A percentile compares a stretch with the other conserved stretches of the same genome.
Conservation (phyloP, 208 protist species). For the Leishmania aethiopica region DNA sequence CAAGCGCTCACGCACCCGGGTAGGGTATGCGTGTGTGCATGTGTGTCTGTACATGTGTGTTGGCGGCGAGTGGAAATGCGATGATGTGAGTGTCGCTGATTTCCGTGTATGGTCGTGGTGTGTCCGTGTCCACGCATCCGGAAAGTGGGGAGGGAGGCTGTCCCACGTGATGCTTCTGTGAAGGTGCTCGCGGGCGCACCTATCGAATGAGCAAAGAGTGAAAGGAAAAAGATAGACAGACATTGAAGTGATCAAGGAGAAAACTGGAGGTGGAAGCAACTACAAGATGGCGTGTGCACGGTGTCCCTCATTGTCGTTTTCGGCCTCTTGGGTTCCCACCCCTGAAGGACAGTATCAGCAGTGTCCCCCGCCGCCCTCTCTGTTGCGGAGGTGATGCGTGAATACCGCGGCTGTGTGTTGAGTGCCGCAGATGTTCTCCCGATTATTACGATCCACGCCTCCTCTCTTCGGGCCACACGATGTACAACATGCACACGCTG, state of each 20-base stretch:
- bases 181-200: background rate
- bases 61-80: background rate
- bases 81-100: background rate
- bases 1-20: background rate
- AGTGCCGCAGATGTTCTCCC: background rate
- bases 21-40: background rate
- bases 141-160: background rate
- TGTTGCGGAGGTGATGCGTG: background rate
- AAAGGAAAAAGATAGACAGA: background rate
- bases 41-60: slow-evolving; percentile 4
- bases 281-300: background rate
- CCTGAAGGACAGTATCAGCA: background rate
- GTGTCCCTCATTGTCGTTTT: background rate
- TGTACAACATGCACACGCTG: background rate
- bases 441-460: background rate
- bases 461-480: background rate
- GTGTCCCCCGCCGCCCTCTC: background rate
- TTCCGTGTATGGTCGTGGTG: background rate
- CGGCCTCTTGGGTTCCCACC: background rate
- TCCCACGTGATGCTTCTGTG: background rate
- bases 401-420: background rate
- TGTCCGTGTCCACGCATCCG: background rate
- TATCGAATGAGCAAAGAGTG: background rate
- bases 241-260: background rate
- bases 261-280: background rate